Conservation (phyloP, 2,329 filamentous ascomycete species). For the Aspergillus terreus region DNA sequence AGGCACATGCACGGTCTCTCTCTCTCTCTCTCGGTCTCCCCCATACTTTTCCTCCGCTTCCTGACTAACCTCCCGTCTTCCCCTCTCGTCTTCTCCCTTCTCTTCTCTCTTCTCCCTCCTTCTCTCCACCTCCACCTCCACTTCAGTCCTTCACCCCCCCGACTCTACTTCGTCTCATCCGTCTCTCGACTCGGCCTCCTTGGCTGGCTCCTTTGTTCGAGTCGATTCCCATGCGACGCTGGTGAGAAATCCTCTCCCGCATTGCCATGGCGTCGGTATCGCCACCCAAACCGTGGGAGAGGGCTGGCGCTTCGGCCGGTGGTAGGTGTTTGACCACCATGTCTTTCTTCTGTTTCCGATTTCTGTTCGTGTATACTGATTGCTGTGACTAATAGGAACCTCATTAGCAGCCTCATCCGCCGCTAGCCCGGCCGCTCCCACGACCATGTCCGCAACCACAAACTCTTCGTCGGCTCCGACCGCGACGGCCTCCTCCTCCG, state of each 20-base stretch:
- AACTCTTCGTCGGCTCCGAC: constrained; percentile 33
- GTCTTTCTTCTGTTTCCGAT: not conserved
- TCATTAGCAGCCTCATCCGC: constrained; percentile 23
- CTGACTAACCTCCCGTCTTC: constrained; percentile 8
- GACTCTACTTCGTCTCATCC: constrained; percentile 1
- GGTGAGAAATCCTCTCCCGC: constrained; percentile 19
- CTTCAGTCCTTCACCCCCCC: constrained; percentile 1
- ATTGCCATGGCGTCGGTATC: constrained; percentile 60
- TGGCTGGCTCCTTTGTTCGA: constrained; percentile 6
- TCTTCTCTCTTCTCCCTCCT: constrained; percentile 6
- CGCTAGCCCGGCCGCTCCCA: constrained; percentile 23
- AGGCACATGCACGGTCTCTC: constrained; percentile 15
- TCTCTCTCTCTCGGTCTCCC: not conserved
- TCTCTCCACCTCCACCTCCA: not conserved
- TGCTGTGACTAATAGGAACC: constrained; percentile 17
- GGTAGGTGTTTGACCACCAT: constrained; percentile 41
- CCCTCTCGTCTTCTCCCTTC: constrained; percentile 9
- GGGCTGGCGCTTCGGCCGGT: constrained; percentile 59
- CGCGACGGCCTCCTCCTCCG: constrained; percentile 37
- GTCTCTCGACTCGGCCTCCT: not conserved
- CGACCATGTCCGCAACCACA: constrained; percentile 32
- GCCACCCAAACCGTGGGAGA: constrained; percentile 97
- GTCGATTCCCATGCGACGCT: constrained; percentile 26
- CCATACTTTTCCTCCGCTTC: constrained; percentile 15
- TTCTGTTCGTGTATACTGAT: constrained; percentile 2